Conservation (phyloP, 106 monocot genomes). For the Narthecium ossifragum region DNA sequence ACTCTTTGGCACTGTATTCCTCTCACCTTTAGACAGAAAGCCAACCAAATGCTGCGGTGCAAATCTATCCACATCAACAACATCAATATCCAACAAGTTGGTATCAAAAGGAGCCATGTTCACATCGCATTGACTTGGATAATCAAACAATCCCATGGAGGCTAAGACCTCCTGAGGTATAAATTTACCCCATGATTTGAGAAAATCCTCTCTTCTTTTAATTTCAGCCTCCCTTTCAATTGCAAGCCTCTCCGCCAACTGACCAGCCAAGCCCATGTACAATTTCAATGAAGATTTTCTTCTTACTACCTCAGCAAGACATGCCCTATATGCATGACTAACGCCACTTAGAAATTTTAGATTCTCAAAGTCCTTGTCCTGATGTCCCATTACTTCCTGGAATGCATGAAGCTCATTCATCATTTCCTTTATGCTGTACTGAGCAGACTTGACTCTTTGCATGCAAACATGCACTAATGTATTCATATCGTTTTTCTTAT, state of each 20-base stretch:
- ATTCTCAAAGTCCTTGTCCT: constrained; percentile 68
- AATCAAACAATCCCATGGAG: constrained; percentile 84
- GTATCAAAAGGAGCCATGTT: constrained; percentile 79
- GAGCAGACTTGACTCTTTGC: constrained; percentile 74
- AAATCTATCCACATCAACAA: constrained; percentile 68
- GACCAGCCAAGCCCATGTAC: constrained; percentile 91
- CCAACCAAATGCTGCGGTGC: constrained; percentile 52
- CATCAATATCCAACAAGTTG: constrained; percentile 71
- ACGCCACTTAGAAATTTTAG: constrained; percentile 64
- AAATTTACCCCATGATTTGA: constrained; percentile 60
- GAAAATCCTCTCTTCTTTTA: constrained; percentile 63
- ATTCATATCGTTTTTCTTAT: constrained; percentile 79
- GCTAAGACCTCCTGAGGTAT: constrained; percentile 66
- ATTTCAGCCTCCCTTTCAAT: constrained; percentile 76
- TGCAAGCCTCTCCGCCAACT: constrained; percentile 76
- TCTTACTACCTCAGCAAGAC: constrained; percentile 80
- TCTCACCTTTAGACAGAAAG: constrained; percentile 28
- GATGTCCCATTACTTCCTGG: constrained; percentile 85
- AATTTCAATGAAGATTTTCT: constrained; percentile 76
- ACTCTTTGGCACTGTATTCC: constrained; percentile 11
- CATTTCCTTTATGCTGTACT: constrained; percentile 56
- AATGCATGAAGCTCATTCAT: constrained; percentile 85
- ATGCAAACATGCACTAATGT: constrained; percentile 66
- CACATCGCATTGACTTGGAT: constrained; percentile 84
- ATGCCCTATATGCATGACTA: constrained; percentile 79